Percentiles rank a stretch among this genome's conserved stretches.
phyloP scores from a whole-genome alignment of 306 rosid genomes.

The Cucurbita ficifolia region DNA sequence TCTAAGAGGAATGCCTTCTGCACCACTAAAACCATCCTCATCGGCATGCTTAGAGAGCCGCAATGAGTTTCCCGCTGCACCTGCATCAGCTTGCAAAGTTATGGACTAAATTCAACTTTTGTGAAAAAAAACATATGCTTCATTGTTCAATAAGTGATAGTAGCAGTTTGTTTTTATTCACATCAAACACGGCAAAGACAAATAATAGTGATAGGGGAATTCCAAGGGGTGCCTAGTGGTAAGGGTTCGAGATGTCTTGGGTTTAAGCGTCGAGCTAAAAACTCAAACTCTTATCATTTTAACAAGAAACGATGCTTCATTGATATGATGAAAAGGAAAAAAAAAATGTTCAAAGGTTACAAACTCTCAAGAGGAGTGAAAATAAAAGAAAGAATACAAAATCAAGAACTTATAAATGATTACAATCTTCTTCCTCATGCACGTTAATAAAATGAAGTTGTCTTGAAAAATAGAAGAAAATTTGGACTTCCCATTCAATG shows the following conservation, averaged over 20 bases:
- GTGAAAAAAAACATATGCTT: neutral
- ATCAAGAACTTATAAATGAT: too few relatives aligned
- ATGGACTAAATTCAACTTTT: neutral
- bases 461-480: too few relatives aligned
- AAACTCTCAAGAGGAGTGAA: too few relatives aligned
- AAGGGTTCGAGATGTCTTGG: neutral
- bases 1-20: conserved; percentile 85
- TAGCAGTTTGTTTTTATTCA: neutral
- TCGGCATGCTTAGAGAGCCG: conserved; percentile 69
- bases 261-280: neutral
- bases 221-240: neutral
- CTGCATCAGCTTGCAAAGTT: conserved; percentile 15
- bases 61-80: conserved; percentile 24
- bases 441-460: too few relatives aligned
- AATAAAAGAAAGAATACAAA: too few relatives aligned
- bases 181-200: neutral
- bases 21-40: conserved; percentile 47
- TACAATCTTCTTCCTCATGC: too few relatives aligned
- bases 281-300: neutral
- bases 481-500: too few relatives aligned
- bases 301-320: too few relatives aligned
- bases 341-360: too few relatives aligned
- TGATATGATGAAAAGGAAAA: too few relatives aligned
- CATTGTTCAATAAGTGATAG: neutral
- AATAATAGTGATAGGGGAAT: neutral